Base-by-base conservation (phyloP, 352 stramenopile species). In the Globisporangium heterothallicum region DNA sequence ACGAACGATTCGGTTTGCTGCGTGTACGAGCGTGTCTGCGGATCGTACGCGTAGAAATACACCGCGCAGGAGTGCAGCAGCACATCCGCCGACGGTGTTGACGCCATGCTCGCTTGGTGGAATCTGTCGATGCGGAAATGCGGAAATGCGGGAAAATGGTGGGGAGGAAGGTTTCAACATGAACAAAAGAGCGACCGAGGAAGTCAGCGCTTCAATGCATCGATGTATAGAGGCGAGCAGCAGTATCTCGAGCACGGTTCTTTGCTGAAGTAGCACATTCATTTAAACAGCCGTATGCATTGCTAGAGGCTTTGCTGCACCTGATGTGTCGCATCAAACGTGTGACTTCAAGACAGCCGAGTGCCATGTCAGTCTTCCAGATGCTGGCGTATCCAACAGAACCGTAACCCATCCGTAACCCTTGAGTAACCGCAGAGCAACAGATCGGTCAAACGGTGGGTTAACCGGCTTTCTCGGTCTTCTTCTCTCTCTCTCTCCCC, bases 1-100 rank as follows among this genome's bases (percentile, higher is more conserved):
- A 92, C 65, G 14, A 69, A 75, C 16, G 73, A 67, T 24, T 88
- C 72, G 13, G 65, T 78, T 59, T 84, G 66, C 49, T 85, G 73
- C 35, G 65, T 45, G 58, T 90, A 89, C 14, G 59, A 56, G 8
- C 70, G 69, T n/a, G 47, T 62, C 29, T 60, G 42, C 16, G 68
- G 49, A 53, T 92, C 75, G 52, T 85, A 88, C 14, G 66, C 48
- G 56, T 88, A 88, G 34, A 88, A 62, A 53, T 92, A 92, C 27
- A 90, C 76, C 24, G 72, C 67, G 46, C 70, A 72, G 45, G 77
- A 82, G 66, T 88, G 73, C 57, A 90, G 67, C 27, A 92, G 63
- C 55, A 63, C 58, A 61, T 79, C 73, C 30, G 65, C 51, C 74
- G n/a, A n/a, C n/a, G n/a, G 81, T 84, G 30, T 18, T 53, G 42